Conservation (phyloP, 208 protist genomes). For the Giardia muris region DNA sequence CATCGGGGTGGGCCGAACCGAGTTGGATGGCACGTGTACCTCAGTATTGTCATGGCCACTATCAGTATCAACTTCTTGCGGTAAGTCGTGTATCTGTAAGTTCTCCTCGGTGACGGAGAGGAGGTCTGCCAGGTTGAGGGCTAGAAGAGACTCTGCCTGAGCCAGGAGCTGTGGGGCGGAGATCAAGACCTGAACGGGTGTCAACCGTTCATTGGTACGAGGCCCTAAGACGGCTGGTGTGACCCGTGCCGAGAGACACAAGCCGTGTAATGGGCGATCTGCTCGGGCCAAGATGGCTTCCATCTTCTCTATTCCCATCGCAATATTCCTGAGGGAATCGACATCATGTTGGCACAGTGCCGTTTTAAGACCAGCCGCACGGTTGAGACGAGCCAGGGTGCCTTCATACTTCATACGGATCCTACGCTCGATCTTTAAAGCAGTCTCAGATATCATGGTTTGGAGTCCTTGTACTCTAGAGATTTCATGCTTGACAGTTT, state of each 20-base stretch:
- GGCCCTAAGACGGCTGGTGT: too few relatives aligned
- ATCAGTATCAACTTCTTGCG: too few relatives aligned
- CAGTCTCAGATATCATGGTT: neutral
- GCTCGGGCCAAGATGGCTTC: neutral
- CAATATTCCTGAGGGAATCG: neutral
- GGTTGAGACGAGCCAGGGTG: neutral
- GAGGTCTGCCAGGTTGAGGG: neutral
- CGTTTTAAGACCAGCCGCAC: neutral
- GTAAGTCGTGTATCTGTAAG: neutral
- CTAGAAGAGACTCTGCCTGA: neutral
- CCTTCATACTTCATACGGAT: neutral
- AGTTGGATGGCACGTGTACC: too few relatives aligned
- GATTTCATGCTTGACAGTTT: neutral
- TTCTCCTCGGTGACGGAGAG: neutral
- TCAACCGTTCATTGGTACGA: neutral
- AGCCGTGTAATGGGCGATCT: too few relatives aligned
- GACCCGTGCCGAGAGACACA: too few relatives aligned
- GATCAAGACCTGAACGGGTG: neutral
- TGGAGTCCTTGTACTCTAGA: neutral
- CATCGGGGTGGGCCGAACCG: too few relatives aligned
- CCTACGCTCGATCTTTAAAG: neutral
- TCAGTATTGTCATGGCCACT: too few relatives aligned
- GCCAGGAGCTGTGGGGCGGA: neutral
- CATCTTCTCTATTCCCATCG: neutral
- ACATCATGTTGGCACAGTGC: neutral